Evolutionary conservation across 2,329 filamentous ascomycete genomes (phyloP).

Genomic region (Trichoderma aggressivum): DNA sequence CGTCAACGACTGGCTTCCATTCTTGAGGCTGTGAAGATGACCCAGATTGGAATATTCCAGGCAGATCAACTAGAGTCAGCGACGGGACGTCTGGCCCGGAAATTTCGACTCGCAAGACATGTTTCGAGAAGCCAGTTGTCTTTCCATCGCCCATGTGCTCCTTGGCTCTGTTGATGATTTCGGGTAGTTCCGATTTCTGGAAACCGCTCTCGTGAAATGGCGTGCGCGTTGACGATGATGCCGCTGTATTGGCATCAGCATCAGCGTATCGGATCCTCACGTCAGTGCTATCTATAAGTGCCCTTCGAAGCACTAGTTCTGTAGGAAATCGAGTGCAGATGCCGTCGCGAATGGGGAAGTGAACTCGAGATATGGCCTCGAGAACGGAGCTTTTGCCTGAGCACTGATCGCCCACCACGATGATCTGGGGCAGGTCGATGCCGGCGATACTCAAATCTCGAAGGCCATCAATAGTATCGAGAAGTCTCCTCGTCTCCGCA

Average conservation of each 20-base stretch:
- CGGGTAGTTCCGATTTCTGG: slow-evolving; percentile 28
- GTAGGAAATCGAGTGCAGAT: slow-evolving; percentile 63
- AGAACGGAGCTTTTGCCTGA: slow-evolving; percentile 64
- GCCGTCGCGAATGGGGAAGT: slow-evolving; percentile 56
- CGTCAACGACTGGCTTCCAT: slow-evolving; percentile 43
- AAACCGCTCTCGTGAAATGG: slow-evolving; percentile 27
- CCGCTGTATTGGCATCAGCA: not conserved
- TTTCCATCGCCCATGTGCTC: slow-evolving; percentile 45
- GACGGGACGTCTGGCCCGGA: slow-evolving; percentile 46
- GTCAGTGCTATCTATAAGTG: slow-evolving; percentile 31
- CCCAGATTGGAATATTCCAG: slow-evolving; percentile 51
- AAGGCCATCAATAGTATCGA: slow-evolving; percentile 23
- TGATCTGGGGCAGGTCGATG: slow-evolving; percentile 45
- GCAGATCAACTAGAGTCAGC: slow-evolving; percentile 58
- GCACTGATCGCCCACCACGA: slow-evolving; percentile 61
- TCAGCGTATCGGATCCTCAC: slow-evolving; percentile 33
- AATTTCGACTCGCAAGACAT: slow-evolving; percentile 48
- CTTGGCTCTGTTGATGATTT: slow-evolving; percentile 40
- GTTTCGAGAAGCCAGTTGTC: slow-evolving; percentile 40
- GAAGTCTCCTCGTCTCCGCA: slow-evolving; percentile 7
- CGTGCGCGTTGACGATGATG: slow-evolving; percentile 21
- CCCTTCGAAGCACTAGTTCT: slow-evolving; percentile 55
- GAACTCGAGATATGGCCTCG: slow-evolving; percentile 60
- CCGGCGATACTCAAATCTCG: slow-evolving; percentile 21
- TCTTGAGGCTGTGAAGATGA: slow-evolving; percentile 43